phyloP scores from a whole-genome alignment of 2,329 filamentous ascomycete species.

The Fusarium veterinarium region DNA sequence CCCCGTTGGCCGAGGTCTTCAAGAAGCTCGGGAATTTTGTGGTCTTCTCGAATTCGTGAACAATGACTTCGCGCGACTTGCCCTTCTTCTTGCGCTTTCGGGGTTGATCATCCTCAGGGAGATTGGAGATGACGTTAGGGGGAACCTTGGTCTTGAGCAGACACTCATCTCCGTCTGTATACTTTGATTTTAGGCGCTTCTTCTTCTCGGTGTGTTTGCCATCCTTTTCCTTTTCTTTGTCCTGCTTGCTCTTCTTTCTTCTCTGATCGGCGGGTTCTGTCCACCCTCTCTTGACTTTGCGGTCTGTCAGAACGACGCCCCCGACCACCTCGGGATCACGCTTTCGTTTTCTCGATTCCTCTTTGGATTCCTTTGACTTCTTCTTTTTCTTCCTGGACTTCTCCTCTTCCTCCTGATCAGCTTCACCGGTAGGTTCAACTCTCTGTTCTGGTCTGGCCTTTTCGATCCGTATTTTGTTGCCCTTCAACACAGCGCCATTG shows the following conservation, averaged over 20 bases:
- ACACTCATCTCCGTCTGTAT: constrained; percentile 82
- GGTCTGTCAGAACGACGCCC: constrained; percentile 78
- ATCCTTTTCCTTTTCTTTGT: constrained; percentile 57
- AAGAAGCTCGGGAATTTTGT: constrained; percentile 86
- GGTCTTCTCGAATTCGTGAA: constrained; percentile 92
- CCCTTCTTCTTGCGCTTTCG: constrained; percentile 70
- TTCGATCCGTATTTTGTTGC: constrained; percentile 86
- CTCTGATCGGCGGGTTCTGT: constrained; percentile 71
- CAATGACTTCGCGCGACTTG: constrained; percentile 65
- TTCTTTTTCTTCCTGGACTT: constrained; percentile 50
- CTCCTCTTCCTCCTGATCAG: constrained; percentile 47
- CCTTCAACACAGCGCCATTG: constrained; percentile 86
- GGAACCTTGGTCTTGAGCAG: constrained; percentile 85
- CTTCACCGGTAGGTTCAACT: constrained; percentile 49
- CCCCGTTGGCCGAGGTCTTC: constrained; percentile 59
- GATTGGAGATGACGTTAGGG: constrained; percentile 56
- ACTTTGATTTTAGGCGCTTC: constrained; percentile 77
- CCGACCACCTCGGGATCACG: constrained; percentile 62
- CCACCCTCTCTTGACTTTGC: constrained; percentile 91
- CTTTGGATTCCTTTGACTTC: constrained; percentile 51
- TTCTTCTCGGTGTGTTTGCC: constrained; percentile 67
- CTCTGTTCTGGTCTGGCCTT: constrained; percentile 72
- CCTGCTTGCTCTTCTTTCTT: constrained; percentile 61
- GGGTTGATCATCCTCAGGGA: constrained; percentile 55
- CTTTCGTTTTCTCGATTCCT: constrained; percentile 61